A percentile compares a stretch with the other conserved stretches of the same genome.
These are phyloP conservation scores for Cladosporium oxysporum DNA, from an alignment of 2,329 filamentous ascomycete species.

Conservation along the genomic window DNA sequence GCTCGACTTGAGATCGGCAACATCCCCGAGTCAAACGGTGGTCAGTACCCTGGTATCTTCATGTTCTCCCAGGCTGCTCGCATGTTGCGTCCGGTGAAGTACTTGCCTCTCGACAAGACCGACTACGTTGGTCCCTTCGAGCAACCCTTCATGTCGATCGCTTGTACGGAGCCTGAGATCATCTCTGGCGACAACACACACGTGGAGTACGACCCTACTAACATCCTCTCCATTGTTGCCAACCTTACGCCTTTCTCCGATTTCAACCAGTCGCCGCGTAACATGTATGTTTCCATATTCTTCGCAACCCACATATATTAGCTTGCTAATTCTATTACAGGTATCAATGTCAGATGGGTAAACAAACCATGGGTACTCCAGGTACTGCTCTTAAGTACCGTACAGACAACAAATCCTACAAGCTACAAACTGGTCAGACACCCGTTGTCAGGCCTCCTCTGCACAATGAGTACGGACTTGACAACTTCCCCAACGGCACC, in stretches of 20 bases:
- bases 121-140: conserved; percentile 93
- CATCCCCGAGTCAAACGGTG: conserved; percentile 81
- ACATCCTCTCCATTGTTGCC: conserved; percentile 94
- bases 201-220: conserved; percentile 90
- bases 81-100: conserved; percentile 91
- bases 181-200: conserved; percentile 87
- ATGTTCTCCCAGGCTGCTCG: conserved; percentile 82
- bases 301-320: too few species aligned
- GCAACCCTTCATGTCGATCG: conserved; percentile 98
- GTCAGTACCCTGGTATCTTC: conserved; percentile 95
- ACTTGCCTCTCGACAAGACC: conserved; percentile 79
- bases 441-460: conserved; percentile 88
- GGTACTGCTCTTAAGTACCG: conserved; percentile 80
- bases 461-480: conserved; percentile 93
- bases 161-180: conserved; percentile 84
- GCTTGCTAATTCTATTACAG: neutral
- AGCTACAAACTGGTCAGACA: conserved; percentile 92
- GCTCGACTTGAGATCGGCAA: conserved; percentile 87
- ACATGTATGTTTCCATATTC: conserved; percentile 71
- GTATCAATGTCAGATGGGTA: conserved; percentile 87
- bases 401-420: conserved; percentile 96
- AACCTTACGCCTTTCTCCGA: conserved; percentile 99
- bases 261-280: conserved; percentile 96
- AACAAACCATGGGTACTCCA: conserved; percentile 98
- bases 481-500: conserved; percentile 96